Evolutionary conservation across 164 flowering plant genomes (phyloP), one percentile per base, ranked within the genome.

Genomic region (Tetrastigma voinierianum): DNA sequence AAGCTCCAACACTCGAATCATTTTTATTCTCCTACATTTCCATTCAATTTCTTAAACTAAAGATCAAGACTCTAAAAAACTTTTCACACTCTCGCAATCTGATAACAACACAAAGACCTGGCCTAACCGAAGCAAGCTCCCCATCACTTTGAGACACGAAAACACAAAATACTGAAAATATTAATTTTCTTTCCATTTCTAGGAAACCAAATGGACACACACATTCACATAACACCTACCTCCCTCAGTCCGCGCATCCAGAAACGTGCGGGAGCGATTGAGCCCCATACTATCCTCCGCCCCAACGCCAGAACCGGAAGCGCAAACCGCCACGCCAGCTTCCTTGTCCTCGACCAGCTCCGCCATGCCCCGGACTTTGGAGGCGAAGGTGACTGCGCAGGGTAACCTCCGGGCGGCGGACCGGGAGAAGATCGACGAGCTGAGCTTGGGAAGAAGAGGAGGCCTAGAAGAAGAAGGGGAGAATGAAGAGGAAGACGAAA

Each of bases 161-260:
- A 32, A 25, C 7, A 25, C 40, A 25, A 25, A 25, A 32, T 32
- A 32, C 6, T 32, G 40, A 32, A 32, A 4, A 32, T 7, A 3
- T 3, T 32, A 32, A 55, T 55, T 18, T 55, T 55, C 19, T 2
- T 11, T 32, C 4, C 58, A 55, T 16, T 55, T 20, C 9, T 55
- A 24, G 11, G 15, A 24, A 57, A 32, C 32, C 45, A 52, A 66
- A 45, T n/a, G 40, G 24, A 11, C 40, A 32, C 6, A 32, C 6
- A 32, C 40, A 32, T 32, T 32, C 40, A 52, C 13, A 45, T 24
- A 43, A 63, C 4, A 12, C 52, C 9, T 20, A 87, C 88, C 91
- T 81, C 80, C 73, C 71, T 75, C 86, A 23, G 76, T 68, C n/a
- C 71, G 77, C 10, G 74, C 78, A 46, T 84, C 83, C 8, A 82